These are phyloP conservation scores for Smallanthus sonchifolius DNA, from an alignment of 129 eudicot species.

Conservation along the genomic window DNA sequence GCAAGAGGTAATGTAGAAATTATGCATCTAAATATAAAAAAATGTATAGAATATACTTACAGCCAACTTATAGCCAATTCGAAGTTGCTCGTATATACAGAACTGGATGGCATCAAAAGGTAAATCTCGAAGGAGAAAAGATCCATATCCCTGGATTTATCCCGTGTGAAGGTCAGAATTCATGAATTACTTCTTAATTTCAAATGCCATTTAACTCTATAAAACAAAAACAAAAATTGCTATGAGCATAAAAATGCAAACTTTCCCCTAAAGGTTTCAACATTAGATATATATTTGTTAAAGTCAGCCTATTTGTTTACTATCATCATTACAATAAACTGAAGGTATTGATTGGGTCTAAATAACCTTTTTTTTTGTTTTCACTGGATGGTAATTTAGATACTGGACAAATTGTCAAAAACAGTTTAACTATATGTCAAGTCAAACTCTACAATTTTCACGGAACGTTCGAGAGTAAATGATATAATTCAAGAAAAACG, in stretches of 20 bases:
- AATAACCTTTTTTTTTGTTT: conserved; percentile 1
- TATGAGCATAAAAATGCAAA: not conserved
- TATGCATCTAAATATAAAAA: not conserved
- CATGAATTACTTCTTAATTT: not conserved
- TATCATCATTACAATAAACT: not conserved
- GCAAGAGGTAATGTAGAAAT: not conserved
- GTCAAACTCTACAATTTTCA: not conserved
- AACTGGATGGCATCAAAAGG: conserved; percentile 99
- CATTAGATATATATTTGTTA: not conserved
- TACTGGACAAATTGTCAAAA: not conserved
- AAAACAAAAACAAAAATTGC: not conserved
- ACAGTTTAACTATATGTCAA: not conserved
- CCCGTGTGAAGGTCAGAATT: conserved; percentile 11
- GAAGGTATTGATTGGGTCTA: not conserved
- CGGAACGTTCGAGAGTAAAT: not conserved
- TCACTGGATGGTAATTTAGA: not conserved
- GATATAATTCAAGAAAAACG: not conserved
- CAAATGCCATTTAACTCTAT: not conserved
- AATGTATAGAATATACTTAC: conserved; percentile 38
- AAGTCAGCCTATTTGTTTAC: not conserved
- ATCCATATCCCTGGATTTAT: conserved; percentile 75
- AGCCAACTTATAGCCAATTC: conserved; percentile 84
- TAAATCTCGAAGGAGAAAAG: conserved; percentile 91
- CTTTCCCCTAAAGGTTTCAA: not conserved
- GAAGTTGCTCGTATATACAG: conserved; percentile 95